Percentiles rank a stretch among this genome's conserved stretches.
phyloP scores from a whole-genome alignment of 2,329 filamentous ascomycete genomes.

The Venturia asperata region DNA sequence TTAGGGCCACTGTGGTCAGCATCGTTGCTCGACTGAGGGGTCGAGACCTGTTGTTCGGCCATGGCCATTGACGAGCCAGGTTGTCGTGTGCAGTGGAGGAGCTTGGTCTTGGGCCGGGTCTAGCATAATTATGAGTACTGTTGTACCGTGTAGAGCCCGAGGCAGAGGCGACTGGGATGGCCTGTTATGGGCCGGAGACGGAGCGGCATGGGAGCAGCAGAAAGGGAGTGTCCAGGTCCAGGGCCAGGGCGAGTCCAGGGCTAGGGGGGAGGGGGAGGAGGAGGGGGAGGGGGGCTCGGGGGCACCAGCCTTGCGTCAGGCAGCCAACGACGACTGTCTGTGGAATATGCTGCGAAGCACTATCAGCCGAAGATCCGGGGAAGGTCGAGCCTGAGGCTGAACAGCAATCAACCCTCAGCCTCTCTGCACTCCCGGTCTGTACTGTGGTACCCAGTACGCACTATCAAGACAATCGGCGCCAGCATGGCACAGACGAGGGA shows the following conservation, averaged over 20 bases:
- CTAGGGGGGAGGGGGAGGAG: too few relatives aligned
- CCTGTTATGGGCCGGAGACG: not conserved
- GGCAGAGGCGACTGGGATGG: not conserved
- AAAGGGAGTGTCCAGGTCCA: not conserved
- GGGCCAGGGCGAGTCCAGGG: too few relatives aligned
- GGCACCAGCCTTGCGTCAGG: not conserved
- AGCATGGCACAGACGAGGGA: not conserved
- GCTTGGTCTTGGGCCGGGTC: not conserved
- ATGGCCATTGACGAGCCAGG: not conserved
- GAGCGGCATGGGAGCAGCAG: not conserved
- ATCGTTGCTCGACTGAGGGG: conserved; percentile 32
- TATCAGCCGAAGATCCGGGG: not conserved
- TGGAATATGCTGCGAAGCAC: not conserved
- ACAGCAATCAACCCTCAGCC: not conserved
- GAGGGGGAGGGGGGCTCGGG: too few relatives aligned
- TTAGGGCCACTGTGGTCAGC: conserved; percentile 23
- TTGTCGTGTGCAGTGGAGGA: not conserved
- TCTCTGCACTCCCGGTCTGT: not conserved
- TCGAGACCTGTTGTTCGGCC: conserved; percentile 21
- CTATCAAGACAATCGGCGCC: not conserved
- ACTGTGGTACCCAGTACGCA: too few relatives aligned
- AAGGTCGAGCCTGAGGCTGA: not conserved
- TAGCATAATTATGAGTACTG: conserved; percentile 9
- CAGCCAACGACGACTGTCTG: not conserved
- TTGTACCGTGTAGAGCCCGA: not conserved